These are phyloP conservation scores for Termitomyces heimii DNA, from an alignment of 768 basidiomycete genomes.

Conservation along the genomic window DNA sequence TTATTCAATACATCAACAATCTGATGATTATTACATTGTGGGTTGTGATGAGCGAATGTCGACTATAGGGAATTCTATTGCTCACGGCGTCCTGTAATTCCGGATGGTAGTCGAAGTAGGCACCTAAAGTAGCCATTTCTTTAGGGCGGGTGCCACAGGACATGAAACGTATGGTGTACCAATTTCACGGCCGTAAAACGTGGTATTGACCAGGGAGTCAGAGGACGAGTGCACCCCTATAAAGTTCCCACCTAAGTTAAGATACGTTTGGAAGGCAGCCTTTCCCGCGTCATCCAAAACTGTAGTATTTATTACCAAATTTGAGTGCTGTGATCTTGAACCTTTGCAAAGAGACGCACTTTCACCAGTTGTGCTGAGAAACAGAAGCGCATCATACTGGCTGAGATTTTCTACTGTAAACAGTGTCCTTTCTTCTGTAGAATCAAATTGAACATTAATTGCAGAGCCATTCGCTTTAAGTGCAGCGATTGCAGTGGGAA, in stretches of 20 bases:
- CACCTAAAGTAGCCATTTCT: slow-evolving; percentile 28
- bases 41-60: neutral
- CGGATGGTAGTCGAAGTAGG: slow-evolving; percentile 71
- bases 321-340: neutral
- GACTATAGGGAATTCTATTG: neutral
- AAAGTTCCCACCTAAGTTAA: slow-evolving; percentile 67
- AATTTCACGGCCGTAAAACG: slow-evolving; percentile 52
- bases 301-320: slow-evolving; percentile 13
- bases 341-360: slow-evolving; percentile 29
- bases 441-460: slow-evolving; percentile 51
- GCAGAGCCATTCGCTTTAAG: slow-evolving; percentile 38
- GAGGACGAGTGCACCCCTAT: slow-evolving; percentile 64
- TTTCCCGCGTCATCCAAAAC: slow-evolving; percentile 59
- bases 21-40: slow-evolving; percentile 23
- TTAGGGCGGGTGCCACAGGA: neutral
- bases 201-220: slow-evolving; percentile 51
- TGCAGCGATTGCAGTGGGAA: slow-evolving; percentile 60
- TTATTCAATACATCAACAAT: slow-evolving; percentile 52
- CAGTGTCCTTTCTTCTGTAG: slow-evolving; percentile 52
- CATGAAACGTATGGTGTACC: slow-evolving; percentile 27
- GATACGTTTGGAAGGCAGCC: slow-evolving; percentile 55
- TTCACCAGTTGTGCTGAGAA: slow-evolving; percentile 65
- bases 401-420: slow-evolving; percentile 53
- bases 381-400: slow-evolving; percentile 60
- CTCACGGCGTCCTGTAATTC: slow-evolving; percentile 58